Conservation (phyloP, 2,329 filamentous ascomycete species). For the Shiraia sp. region DNA sequence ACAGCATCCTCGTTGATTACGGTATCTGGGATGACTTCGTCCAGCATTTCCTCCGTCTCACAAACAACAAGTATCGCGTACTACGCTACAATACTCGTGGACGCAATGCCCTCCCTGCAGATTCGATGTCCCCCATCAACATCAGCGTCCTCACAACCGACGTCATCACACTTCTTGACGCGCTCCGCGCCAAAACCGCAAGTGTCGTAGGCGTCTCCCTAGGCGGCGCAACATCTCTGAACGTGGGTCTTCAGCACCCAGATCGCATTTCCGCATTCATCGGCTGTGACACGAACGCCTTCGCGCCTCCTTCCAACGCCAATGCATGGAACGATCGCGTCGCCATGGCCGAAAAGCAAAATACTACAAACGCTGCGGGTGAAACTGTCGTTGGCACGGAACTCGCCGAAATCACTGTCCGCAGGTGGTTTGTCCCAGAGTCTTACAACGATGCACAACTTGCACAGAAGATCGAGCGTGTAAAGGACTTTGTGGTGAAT, state of each 20-base stretch:
- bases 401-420: conserved; percentile 71
- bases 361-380: conserved; percentile 39
- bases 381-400: conserved; percentile 63
- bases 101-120: conserved; percentile 54
- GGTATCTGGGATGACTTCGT: conserved; percentile 82
- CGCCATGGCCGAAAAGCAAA: conserved; percentile 64
- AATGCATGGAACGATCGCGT: conserved; percentile 80
- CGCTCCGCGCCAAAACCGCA: conserved; percentile 69
- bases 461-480: conserved; percentile 58
- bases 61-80: conserved; percentile 68
- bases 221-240: conserved; percentile 77
- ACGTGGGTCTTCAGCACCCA: conserved; percentile 70
- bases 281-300: conserved; percentile 77
- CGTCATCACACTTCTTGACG: conserved; percentile 66
- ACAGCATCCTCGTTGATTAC: conserved; percentile 77
- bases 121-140: conserved; percentile 51
- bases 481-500: conserved; percentile 68
- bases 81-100: conserved; percentile 80
- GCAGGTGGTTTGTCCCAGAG: conserved; percentile 71
- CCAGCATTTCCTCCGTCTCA: conserved; percentile 58
- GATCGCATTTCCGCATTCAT: conserved; percentile 64
- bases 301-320: conserved; percentile 73
- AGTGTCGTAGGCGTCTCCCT: conserved; percentile 77
- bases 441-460: conserved; percentile 59
- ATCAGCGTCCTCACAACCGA: conserved; percentile 71